Percentiles rank a stretch among this genome's conserved stretches.
These are phyloP conservation scores for Pilobolus umbonatus DNA, from an alignment of 192 early-diverging fungal genomes.

Conservation along the genomic window DNA sequence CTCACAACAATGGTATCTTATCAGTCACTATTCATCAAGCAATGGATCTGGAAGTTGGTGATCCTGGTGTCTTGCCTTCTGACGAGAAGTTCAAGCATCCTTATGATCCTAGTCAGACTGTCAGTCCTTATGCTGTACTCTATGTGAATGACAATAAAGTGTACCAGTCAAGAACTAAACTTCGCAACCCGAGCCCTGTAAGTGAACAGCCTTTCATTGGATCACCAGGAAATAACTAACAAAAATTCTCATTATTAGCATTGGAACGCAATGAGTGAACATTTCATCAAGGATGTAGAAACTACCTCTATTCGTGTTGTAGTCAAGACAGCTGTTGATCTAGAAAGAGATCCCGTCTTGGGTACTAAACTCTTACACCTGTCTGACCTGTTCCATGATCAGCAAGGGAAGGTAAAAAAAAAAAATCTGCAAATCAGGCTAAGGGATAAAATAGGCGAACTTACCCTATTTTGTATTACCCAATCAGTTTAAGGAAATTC, in stretches of 20 bases:
- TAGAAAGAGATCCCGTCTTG: constrained; percentile 24
- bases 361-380: constrained; percentile 17
- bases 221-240: no score
- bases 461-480: background rate
- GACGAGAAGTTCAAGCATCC: constrained; percentile 26
- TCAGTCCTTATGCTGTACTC: constrained; percentile 24
- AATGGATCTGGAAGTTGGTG: constrained; percentile 26
- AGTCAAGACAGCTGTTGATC: constrained; percentile 20
- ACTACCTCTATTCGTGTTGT: constrained; percentile 18
- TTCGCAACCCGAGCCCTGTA: constrained; percentile 26
- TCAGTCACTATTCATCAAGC: constrained; percentile 20
- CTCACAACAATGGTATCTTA: constrained; percentile 17
- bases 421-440: no score
- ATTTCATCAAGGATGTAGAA: constrained; percentile 24
- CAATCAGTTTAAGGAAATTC: constrained; percentile 14
- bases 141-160: constrained; percentile 30
- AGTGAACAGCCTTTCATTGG: background rate
- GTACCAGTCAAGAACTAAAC: constrained; percentile 18
- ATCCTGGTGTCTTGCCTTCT: constrained; percentile 19
- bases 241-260: constrained; percentile 7
- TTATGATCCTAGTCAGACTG: constrained; percentile 12
- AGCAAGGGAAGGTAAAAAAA: constrained; percentile 10
- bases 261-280: constrained; percentile 29
- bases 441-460: background rate
- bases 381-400: constrained; percentile 7